Evolutionary conservation across 305 asterid genomes (phyloP).

Genomic region (Fraxinus floribunda): DNA sequence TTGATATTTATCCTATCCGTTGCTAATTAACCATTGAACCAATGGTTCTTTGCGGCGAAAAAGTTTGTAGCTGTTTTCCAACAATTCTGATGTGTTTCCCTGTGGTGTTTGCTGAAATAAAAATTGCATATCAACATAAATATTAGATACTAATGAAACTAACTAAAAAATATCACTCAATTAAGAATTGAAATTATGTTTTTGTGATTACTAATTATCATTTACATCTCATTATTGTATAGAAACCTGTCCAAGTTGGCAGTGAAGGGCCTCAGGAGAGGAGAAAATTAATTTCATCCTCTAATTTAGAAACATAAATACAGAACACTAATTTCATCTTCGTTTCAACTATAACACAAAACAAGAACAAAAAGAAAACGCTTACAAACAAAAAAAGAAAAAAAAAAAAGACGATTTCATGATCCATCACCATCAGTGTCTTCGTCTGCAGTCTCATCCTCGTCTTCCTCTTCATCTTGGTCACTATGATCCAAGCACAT

Average conservation of each 20-base stretch:
- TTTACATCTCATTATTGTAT: background rate
- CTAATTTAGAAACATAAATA: background rate
- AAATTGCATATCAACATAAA: background rate
- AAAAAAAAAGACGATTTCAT: background rate
- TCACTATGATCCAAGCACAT: constrained; percentile 18
- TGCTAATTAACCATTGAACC: background rate
- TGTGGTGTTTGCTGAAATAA: background rate
- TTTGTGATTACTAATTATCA: background rate
- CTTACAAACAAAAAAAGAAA: background rate
- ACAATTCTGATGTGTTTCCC: background rate
- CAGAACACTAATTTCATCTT: background rate
- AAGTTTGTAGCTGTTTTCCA: background rate
- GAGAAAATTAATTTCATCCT: background rate
- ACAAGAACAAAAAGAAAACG: background rate
- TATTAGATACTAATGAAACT: background rate
- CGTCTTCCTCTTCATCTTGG: background rate
- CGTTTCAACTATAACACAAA: background rate
- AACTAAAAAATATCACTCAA: background rate
- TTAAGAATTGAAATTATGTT: background rate
- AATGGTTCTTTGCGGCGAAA: background rate
- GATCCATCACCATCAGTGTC: background rate
- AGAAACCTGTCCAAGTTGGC: background rate
- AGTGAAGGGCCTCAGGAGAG: background rate
- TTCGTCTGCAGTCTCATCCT: background rate
- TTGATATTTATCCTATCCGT: background rate